These are phyloP conservation scores for Stagonosporopsis vannaccii DNA, from an alignment of 2,329 filamentous ascomycete genomes.

Conservation along the genomic window DNA sequence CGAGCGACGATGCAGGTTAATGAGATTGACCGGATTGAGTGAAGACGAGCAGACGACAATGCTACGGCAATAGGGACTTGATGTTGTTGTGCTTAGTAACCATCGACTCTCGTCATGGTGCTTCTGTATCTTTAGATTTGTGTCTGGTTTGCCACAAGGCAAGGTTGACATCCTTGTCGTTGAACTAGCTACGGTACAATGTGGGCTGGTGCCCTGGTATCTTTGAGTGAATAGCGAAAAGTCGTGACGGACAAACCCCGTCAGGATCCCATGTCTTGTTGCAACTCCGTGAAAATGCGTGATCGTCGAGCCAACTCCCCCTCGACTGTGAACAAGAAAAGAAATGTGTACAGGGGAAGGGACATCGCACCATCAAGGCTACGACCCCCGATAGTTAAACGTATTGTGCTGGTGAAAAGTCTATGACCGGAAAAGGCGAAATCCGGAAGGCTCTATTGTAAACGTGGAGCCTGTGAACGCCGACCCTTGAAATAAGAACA, in stretches of 20 bases:
- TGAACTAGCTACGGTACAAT: constrained; percentile 44
- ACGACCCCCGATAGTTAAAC: constrained; percentile 37
- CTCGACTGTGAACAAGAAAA: constrained; percentile 19
- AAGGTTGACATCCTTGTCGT: constrained; percentile 26
- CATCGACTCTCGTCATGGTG: constrained; percentile 21
- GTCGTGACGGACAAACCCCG: constrained; percentile 30
- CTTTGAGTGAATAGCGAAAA: constrained; percentile 40
- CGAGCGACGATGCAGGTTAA: constrained; percentile 8
- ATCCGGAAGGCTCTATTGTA: constrained; percentile 40
- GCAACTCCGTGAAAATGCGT: constrained; percentile 34
- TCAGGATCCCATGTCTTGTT: constrained; percentile 20
- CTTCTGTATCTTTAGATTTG: constrained; percentile 25
- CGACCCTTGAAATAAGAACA: constrained; percentile 33
- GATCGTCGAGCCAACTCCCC: constrained; percentile 14
- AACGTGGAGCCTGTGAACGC: constrained; percentile 43
- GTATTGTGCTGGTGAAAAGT: constrained; percentile 34
- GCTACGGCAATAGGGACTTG: not conserved
- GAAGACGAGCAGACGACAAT: not conserved
- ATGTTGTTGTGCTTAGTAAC: constrained; percentile 20
- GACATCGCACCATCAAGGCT: constrained; percentile 44
- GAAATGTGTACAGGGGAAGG: constrained; percentile 26
- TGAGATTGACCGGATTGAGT: not conserved
- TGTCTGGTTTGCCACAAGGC: constrained; percentile 23
- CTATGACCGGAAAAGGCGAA: constrained; percentile 30
- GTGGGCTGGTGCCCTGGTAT: constrained; percentile 49